These are phyloP conservation scores for Ceratobasidium sp. DNA, from an alignment of 1,284 basidiomycete genomes.

Conservation along the genomic window DNA sequence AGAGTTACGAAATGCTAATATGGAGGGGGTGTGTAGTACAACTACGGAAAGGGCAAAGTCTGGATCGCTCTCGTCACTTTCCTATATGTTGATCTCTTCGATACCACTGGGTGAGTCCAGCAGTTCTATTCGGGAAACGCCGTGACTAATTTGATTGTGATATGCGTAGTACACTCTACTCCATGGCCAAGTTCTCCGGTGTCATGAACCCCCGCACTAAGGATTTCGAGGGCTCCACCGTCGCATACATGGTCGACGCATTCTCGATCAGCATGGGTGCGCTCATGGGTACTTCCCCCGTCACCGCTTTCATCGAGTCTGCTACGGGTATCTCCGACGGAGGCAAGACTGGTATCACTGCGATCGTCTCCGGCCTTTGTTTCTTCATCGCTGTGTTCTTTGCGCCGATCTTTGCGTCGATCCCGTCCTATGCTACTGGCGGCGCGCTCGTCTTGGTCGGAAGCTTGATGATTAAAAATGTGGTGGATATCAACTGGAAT, in stretches of 20 bases:
- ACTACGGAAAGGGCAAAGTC: constrained; percentile 75
- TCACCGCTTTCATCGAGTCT: constrained; percentile 89
- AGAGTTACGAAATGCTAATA: not conserved
- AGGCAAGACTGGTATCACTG: constrained; percentile 89
- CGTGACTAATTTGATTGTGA: not conserved
- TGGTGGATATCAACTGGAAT: constrained; percentile 89
- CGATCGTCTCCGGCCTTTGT: constrained; percentile 77
- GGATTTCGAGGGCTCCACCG: constrained; percentile 89
- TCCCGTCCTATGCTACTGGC: constrained; percentile 90
- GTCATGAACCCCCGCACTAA: constrained; percentile 86
- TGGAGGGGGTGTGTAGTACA: constrained; percentile 32
- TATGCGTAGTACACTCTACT: constrained; percentile 66
- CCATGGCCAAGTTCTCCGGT: constrained; percentile 94
- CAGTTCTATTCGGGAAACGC: not conserved
- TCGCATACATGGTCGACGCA: constrained; percentile 80
- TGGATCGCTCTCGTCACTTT: constrained; percentile 87
- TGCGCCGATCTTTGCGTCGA: constrained; percentile 89
- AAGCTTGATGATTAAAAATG: constrained; percentile 90
- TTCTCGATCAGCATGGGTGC: constrained; percentile 86
- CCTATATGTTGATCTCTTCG: constrained; percentile 84
- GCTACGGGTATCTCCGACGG: constrained; percentile 74
- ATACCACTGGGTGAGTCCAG: constrained; percentile 62
- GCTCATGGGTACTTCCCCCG: constrained; percentile 87
- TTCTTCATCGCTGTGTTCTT: constrained; percentile 93
- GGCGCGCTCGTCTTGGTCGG: constrained; percentile 90